Percentiles rank a stretch among this genome's conserved stretches.
These are phyloP conservation scores for Xylariaceae sp. DNA, from an alignment of 2,329 filamentous ascomycete genomes.

Conservation along the genomic window DNA sequence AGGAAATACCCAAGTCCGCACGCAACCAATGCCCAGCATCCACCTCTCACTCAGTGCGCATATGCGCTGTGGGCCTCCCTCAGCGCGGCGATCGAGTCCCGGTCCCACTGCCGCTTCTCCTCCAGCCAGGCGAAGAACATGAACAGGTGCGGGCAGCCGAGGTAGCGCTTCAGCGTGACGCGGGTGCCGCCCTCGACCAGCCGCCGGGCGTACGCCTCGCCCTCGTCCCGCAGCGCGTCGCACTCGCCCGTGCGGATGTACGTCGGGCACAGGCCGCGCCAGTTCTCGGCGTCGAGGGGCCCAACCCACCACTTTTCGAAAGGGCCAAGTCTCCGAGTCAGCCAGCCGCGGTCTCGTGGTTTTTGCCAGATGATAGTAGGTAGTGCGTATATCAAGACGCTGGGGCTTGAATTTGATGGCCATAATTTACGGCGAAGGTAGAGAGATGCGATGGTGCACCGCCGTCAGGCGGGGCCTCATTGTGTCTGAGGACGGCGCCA, in stretches of 20 bases:
- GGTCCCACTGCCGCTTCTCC: constrained; percentile 26
- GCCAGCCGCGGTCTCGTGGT: too few species aligned
- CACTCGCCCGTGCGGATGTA: constrained; percentile 26
- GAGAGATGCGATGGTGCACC: too few species aligned
- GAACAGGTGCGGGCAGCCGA: constrained; percentile 41
- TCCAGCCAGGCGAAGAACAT: constrained; percentile 24
- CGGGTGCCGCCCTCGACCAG: constrained; percentile 36
- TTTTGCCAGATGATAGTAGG: too few species aligned
- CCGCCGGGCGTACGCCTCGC: constrained; percentile 36
- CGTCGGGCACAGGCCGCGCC: constrained; percentile 25
- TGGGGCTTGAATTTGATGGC: too few species aligned
- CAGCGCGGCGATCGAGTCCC: constrained; percentile 24
- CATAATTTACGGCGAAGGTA: too few species aligned
- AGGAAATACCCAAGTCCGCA: too few species aligned
- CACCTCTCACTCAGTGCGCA: too few species aligned
- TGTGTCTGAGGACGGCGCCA: too few species aligned
- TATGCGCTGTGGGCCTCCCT: constrained; percentile 25
- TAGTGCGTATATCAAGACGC: too few species aligned
- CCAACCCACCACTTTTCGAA: constrained; percentile 29
- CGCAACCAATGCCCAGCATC: too few species aligned
- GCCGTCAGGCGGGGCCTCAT: too few species aligned
- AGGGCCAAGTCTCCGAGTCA: too few species aligned
- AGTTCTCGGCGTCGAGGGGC: constrained; percentile 25
- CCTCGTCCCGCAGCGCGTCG: constrained; percentile 41
- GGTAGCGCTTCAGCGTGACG: constrained; percentile 37